These are phyloP conservation scores for Clonostachys sp. DNA, from an alignment of 2,329 filamentous ascomycete genomes.

Conservation along the genomic window DNA sequence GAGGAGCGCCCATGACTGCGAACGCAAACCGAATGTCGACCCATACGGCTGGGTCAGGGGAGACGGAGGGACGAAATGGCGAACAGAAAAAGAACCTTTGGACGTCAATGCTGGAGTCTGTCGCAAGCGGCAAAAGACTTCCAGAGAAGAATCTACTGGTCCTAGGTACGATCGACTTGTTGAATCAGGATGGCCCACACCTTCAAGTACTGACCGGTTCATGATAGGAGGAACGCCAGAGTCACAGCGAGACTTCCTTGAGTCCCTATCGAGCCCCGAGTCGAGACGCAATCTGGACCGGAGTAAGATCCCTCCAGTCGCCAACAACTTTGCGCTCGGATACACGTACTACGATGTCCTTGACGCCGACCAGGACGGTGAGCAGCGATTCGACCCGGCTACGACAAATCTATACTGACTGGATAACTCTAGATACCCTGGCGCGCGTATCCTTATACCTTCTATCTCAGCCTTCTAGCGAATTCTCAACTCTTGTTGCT, in stretches of 20 bases:
- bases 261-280: constrained; percentile 53
- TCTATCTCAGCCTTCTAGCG: constrained; percentile 76
- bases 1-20: constrained; percentile 35
- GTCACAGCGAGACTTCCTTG: constrained; percentile 80
- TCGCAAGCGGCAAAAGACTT: constrained; percentile 83
- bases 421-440: constrained; percentile 63
- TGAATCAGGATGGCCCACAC: constrained; percentile 16
- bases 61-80: constrained; percentile 53
- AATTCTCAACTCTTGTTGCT: constrained; percentile 77
- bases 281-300: constrained; percentile 48
- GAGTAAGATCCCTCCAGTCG: constrained; percentile 69
- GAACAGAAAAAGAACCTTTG: constrained; percentile 87
- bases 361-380: constrained; percentile 90
- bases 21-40: constrained; percentile 53
- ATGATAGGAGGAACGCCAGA: constrained; percentile 72
- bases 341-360: constrained; percentile 96
- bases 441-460: constrained; percentile 87
- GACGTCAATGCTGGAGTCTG: constrained; percentile 87
- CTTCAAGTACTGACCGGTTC: too few species aligned
- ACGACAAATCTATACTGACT: not conserved
- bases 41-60: constrained; percentile 51
- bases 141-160: constrained; percentile 90
- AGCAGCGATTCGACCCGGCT: constrained; percentile 6
- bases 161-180: constrained; percentile 53
- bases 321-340: constrained; percentile 86